Conservation (phyloP, 163 green algal species). For the Scenedesmus sp. region DNA sequence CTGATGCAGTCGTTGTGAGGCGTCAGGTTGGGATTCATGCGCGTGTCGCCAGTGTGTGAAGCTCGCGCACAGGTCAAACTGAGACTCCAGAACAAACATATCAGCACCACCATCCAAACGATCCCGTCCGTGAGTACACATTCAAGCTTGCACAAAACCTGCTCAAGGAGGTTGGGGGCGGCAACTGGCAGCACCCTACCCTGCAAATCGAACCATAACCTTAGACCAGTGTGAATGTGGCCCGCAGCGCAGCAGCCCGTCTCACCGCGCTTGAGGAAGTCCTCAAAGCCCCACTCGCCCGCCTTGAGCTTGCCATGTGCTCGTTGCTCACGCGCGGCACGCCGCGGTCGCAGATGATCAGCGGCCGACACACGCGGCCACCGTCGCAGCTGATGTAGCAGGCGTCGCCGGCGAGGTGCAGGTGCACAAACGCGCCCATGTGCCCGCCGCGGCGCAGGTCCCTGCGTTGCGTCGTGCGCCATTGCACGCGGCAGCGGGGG, state of each 20-base stretch:
- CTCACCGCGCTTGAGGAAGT: slow-evolving; percentile 84
- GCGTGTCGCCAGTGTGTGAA: too few species aligned
- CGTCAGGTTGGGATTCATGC: too few species aligned
- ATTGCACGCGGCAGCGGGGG: background rate
- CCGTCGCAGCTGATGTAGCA: slow-evolving; percentile 89
- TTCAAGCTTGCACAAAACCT: too few species aligned
- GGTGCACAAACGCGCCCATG: slow-evolving; percentile 93
- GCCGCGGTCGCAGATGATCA: slow-evolving; percentile 97
- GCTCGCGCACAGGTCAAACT: too few species aligned
- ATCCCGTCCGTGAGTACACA: too few species aligned
- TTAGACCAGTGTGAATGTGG: background rate
- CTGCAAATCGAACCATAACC: too few species aligned
- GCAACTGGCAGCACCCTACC: too few species aligned
- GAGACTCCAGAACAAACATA: too few species aligned
- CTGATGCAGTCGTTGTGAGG: too few species aligned
- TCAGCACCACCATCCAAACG: too few species aligned
- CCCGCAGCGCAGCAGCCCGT: background rate
- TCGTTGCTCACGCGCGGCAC: slow-evolving; percentile 86
- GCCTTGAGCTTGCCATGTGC: slow-evolving; percentile 76
- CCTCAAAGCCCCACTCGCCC: slow-evolving; percentile 87
- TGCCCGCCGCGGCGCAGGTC: slow-evolving; percentile 85
- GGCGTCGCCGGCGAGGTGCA: slow-evolving; percentile 77
- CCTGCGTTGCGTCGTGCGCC: slow-evolving; percentile 44
- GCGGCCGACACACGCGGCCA: slow-evolving; percentile 95
- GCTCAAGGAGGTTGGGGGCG: too few species aligned